Evolutionary conservation across 2,329 filamentous ascomycete genomes (phyloP).

Genomic region (Alternaria solani): DNA sequence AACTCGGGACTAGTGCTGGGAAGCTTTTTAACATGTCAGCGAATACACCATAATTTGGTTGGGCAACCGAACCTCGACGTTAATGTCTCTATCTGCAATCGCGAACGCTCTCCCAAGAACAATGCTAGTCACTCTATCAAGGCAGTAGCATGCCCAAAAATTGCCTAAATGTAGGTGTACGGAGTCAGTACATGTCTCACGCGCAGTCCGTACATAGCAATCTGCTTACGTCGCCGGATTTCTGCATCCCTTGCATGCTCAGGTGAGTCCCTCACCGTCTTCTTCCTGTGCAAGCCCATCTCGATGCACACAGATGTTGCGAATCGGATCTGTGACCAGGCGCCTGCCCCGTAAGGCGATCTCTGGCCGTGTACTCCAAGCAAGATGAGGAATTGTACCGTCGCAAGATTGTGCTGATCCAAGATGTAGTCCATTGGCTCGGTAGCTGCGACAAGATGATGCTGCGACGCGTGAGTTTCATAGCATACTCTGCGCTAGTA

Average conservation of each 20-base stretch:
- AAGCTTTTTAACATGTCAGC: conserved; percentile 22
- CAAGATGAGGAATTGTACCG: conserved; percentile 37
- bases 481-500: background rate
- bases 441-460: conserved; percentile 33
- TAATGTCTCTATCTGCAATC: conserved; percentile 39
- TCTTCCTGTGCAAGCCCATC: conserved; percentile 39
- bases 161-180: background rate
- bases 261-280: conserved; percentile 22
- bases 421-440: conserved; percentile 36
- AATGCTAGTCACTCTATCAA: conserved; percentile 37
- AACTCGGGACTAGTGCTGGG: conserved; percentile 29
- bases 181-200: no score
- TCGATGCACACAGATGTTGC: conserved; percentile 40
- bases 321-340: conserved; percentile 39
- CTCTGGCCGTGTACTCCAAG: conserved; percentile 38
- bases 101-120: conserved; percentile 37
- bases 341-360: conserved; percentile 38
- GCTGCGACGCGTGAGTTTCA: conserved; percentile 9
- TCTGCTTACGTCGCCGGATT: conserved; percentile 24
- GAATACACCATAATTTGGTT: background rate
- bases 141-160: conserved; percentile 40
- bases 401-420: conserved; percentile 34
- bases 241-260: conserved; percentile 30
- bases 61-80: conserved; percentile 33
- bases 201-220: no score